Base-by-base conservation (phyloP, 2,329 filamentous ascomycete genomes). In the Colletotrichum gigasporum region DNA sequence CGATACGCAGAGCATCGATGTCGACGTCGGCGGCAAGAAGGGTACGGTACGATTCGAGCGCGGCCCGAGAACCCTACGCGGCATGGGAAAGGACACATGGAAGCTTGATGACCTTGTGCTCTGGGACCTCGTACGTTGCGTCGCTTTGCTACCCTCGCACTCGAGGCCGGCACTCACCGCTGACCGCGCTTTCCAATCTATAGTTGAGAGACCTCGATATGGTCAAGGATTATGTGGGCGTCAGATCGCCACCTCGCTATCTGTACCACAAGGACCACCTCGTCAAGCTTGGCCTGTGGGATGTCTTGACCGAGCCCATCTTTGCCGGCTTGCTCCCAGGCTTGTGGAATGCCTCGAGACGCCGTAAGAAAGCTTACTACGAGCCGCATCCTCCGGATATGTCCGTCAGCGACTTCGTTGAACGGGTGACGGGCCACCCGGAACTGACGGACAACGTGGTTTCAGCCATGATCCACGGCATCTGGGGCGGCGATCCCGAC, bases 401-500 rank as follows among this genome's bases (percentile, higher is more conserved):
- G 74, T 92, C 91, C 2, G 79, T 96, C n/a, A 89, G 86, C 28
- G 83, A 85, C 1, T 95, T 91, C 72, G 74, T 93, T 7, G 76
- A 79, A 2, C 80, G 87, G 28, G 77, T 87, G 7, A 74, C 90
- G 14, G 77, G 76, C 4, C 82, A 83, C 42, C 79, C 82, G 20
- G 75, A 81, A 32, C 68, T 91, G 6, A 87, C 88, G 12, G 84
- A 96, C 69, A 94, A 96, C 70, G 56, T 97, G 16, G 78, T 88
- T 6, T 97, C 93, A 5, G 93, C 90, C 53, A 79, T 89, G 72
- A 72, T 93, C 55, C 96, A 98, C 76, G 96, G 96, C 41, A 93
- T 98, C 63, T 97, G 96, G 76, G 96, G 94, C 20, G 96, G 96
- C 5, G 92, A 97, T 76, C 87, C 97, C 48, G 88, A 92, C 74